These are phyloP conservation scores for Dothideomycetes sp. DNA, from an alignment of 2,329 filamentous ascomycete species.

Conservation along the genomic window DNA sequence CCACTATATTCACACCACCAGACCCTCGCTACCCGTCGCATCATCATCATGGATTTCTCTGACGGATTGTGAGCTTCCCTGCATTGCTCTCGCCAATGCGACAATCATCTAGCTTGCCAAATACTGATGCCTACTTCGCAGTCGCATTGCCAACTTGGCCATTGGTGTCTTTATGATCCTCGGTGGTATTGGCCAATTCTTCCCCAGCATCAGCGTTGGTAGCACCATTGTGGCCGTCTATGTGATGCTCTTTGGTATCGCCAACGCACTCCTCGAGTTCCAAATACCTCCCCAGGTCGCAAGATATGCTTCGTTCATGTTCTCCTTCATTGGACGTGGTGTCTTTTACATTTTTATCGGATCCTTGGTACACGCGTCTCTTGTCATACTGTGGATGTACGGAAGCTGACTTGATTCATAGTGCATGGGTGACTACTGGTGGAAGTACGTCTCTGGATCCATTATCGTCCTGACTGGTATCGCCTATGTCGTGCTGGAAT, in stretches of 20 bases:
- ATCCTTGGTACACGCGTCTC: too few relatives aligned
- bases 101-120: constrained; percentile 8
- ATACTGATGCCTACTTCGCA: constrained; percentile 28
- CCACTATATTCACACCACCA: not conserved
- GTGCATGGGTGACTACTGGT: constrained; percentile 55
- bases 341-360: too few relatives aligned
- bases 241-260: constrained; percentile 81
- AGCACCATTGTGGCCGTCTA: constrained; percentile 73
- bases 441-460: constrained; percentile 65
- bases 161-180: constrained; percentile 80
- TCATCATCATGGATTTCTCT: constrained; percentile 68
- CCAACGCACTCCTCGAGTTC: constrained; percentile 52
- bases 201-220: constrained; percentile 46
- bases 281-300: constrained; percentile 88
- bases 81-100: constrained; percentile 4
- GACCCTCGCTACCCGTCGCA: not conserved
- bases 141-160: constrained; percentile 87
- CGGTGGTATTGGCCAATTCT: constrained; percentile 68
- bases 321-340: constrained; percentile 92
- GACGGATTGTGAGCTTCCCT: not conserved
- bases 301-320: constrained; percentile 93
- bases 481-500: constrained; percentile 51
- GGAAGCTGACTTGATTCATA: too few relatives aligned
- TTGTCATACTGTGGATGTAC: too few relatives aligned
- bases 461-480: constrained; percentile 70